Percentiles rank a stretch among this genome's conserved stretches.
Conservation (phyloP, 345 rosid species). For the Atalantia buxifolia region DNA sequence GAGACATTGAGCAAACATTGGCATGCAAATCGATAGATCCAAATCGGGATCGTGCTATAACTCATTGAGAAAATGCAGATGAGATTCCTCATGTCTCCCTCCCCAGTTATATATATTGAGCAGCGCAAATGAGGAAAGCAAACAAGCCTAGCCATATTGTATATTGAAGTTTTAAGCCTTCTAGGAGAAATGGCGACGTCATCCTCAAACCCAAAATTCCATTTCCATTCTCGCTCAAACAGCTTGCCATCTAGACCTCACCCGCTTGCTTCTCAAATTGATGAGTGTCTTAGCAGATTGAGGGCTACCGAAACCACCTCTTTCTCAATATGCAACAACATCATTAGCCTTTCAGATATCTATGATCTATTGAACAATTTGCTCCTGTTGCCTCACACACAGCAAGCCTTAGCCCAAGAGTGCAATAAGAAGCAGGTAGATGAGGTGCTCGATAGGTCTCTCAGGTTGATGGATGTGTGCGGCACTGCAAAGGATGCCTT, state of each 20-base stretch:
- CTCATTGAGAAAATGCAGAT: background rate
- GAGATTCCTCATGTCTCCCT: constrained; percentile 23
- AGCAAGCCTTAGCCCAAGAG: background rate
- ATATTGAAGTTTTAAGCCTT: background rate
- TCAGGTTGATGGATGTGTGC: constrained; percentile 27
- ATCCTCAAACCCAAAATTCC: background rate
- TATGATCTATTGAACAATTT: constrained; percentile 24
- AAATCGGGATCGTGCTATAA: background rate
- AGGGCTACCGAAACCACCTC: constrained; percentile 17
- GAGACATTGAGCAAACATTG: background rate
- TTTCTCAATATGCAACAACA: constrained; percentile 10
- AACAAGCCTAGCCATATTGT: background rate
- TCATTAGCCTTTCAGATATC: constrained; percentile 28
- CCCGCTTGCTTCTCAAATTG: constrained; percentile 33
- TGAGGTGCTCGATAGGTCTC: constrained; percentile 19
- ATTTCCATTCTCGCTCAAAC: constrained; percentile 42
- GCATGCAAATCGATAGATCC: background rate
- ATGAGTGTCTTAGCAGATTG: constrained; percentile 30
- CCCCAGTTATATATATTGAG: background rate
- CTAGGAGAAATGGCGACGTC: constrained; percentile 28
- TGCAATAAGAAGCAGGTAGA: background rate
- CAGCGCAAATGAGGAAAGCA: background rate
- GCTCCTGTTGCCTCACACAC: background rate
- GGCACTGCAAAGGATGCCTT: constrained; percentile 30
- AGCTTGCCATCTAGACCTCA: constrained; percentile 45